Conservation (phyloP, 73 alveolate species). For the Tetrahymena malaccensis region DNA sequence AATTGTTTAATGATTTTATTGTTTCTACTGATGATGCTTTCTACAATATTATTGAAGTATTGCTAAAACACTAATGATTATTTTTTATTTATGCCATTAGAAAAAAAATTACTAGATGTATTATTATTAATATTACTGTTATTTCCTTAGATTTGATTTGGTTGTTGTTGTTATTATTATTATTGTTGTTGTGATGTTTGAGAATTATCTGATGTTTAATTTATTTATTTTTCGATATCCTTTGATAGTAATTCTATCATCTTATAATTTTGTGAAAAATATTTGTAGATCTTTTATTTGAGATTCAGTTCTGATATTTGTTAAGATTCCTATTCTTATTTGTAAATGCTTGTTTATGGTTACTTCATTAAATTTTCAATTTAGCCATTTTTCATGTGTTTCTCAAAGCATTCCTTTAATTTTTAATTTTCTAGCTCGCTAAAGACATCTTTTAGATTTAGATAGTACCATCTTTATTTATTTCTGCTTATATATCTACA, state of each 20-base stretch:
- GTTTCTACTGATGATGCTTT: neutral
- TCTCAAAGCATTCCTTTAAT: neutral
- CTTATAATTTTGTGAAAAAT: neutral
- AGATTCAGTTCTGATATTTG: neutral
- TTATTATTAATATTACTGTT: neutral
- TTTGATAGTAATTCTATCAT: neutral
- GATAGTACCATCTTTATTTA: neutral
- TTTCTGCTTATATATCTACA: neutral
- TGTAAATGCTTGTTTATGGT: neutral
- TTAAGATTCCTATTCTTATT: neutral
- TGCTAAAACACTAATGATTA: neutral
- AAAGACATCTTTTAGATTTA: neutral
- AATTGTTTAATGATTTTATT: neutral
- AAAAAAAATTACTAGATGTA: neutral
- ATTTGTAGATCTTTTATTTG: neutral
- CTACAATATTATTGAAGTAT: neutral
- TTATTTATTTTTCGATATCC: neutral
- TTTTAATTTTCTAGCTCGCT: neutral
- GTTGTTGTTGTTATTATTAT: neutral
- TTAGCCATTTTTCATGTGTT: neutral
- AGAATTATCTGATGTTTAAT: neutral
- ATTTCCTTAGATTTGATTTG: neutral
- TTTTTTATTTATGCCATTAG: neutral
- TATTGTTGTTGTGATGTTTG: neutral
- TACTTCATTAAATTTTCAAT: neutral